Base-by-base conservation (phyloP, 2,329 filamentous ascomycete genomes). In the Curvularia verruculosa region DNA sequence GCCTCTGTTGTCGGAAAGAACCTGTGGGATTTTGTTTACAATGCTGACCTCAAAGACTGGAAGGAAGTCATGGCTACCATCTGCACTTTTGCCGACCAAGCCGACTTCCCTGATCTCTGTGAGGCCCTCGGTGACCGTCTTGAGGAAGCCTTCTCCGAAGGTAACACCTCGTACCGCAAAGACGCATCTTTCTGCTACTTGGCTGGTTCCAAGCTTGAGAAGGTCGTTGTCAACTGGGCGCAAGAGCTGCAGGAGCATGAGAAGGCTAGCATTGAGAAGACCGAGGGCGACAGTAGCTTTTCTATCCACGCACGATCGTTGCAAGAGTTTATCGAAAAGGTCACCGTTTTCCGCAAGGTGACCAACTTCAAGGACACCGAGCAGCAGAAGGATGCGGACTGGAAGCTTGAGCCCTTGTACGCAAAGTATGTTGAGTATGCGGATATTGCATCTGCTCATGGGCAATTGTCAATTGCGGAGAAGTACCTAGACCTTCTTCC, bases 341-440 rank as follows among this genome's bases (percentile, higher is more conserved):
- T 99, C 45, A 96, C 93, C 0, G 86, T 99, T 52, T 99, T 99
- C 87, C 89, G 95, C 52, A 86, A 95, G 66, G 93, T 97, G 41
- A 93, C 92, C 60, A 92, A 94, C 71, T 99, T 97, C 81, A 81
- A 90, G 68, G 95, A 99, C 73, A 78, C 80, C 8, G 92, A 97
- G 71, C 85, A 86, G 62, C 79, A 80, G 45, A 85, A 91, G 66
- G 82, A 85, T 9, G 87, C 88, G 1, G 91, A 89, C 67, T 99
- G 94, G 94, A 97, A 96, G 79, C 86, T 99, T 58, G 85, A 87
- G 36, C 83, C 88, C 2, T 81, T 99, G 51, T 99, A 99, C 77
- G 89, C 92, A 75, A 96, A 96, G 79, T 99, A 99, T 74, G 89
- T 90, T 26, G 95, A 99, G 79, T 99, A 98, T 75, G 94, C 95